These are phyloP conservation scores for Lunularia cruciata DNA, from an alignment of 225 moss, liverwort and hornwort species.

Conservation along the genomic window DNA sequence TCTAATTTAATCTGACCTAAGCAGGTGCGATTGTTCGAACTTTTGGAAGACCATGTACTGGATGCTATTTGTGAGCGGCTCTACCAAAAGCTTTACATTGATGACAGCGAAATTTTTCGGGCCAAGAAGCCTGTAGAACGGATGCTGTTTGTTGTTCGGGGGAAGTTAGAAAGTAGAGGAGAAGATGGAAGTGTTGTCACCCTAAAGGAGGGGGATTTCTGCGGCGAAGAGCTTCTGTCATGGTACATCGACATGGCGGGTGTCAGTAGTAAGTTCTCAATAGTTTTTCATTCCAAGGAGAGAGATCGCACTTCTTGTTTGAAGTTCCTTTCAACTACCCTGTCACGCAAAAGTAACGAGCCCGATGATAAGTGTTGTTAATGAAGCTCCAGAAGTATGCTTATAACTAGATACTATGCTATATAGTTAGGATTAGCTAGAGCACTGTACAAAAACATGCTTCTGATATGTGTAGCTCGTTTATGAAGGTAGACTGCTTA, in stretches of 20 bases:
- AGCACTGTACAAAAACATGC: no score
- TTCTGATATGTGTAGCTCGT: no score
- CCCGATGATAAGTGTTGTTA: no score
- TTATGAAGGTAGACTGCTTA: background rate
- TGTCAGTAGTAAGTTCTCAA: conserved; percentile 34
- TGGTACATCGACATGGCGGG: conserved; percentile 45
- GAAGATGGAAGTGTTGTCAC: conserved; percentile 41
- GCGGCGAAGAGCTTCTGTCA: conserved; percentile 47
- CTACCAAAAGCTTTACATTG: conserved; percentile 57
- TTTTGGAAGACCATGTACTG: conserved; percentile 57
- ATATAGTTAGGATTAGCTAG: no score
- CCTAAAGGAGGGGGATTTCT: conserved; percentile 42
- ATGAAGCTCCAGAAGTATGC: no score
- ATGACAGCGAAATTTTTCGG: conserved; percentile 54
- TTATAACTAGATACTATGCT: no score
- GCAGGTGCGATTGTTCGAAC: conserved; percentile 66
- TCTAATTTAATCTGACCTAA: background rate
- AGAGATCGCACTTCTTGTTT: background rate
- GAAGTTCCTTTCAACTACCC: no score
- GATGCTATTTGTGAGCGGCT: conserved; percentile 77
- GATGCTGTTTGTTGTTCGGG: conserved; percentile 81
- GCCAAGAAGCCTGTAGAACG: conserved; percentile 59
- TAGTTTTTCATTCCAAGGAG: background rate
- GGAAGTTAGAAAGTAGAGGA: conserved; percentile 54
- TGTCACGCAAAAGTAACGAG: no score